phyloP scores from a whole-genome alignment of 2,329 filamentous ascomycete genomes.

The Aspergillus arachidicola region DNA sequence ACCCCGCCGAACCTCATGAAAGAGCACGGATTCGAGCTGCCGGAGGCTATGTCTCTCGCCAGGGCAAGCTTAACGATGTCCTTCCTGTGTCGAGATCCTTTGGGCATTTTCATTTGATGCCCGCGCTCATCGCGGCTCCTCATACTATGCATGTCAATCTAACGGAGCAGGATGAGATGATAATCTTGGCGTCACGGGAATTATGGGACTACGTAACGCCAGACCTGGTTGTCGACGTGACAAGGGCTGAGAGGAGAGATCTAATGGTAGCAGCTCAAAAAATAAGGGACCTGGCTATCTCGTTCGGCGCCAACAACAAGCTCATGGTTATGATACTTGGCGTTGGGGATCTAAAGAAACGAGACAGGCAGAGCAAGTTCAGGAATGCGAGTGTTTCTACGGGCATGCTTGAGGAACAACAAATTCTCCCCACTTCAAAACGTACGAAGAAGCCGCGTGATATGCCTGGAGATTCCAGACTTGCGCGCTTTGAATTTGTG shows the following conservation, averaged over 20 bases:
- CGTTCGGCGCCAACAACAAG: slow-evolving; percentile 90
- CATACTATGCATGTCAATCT: slow-evolving; percentile 77
- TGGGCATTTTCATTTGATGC: slow-evolving; percentile 90
- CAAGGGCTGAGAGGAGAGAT: slow-evolving; percentile 80
- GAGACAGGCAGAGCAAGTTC: slow-evolving; percentile 69
- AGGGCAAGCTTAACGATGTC: slow-evolving; percentile 88
- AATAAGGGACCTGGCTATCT: slow-evolving; percentile 89
- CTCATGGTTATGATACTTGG: slow-evolving; percentile 99
- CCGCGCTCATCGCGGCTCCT: slow-evolving; percentile 88
- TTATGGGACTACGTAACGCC: slow-evolving; percentile 94
- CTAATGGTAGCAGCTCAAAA: slow-evolving; percentile 95
- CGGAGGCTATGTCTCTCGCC: slow-evolving; percentile 92
- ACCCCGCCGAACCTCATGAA: slow-evolving; percentile 83
- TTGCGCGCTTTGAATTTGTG: slow-evolving; percentile 87
- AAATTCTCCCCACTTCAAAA: slow-evolving; percentile 64
- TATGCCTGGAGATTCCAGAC: slow-evolving; percentile 75
- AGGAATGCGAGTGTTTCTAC: slow-evolving; percentile 84
- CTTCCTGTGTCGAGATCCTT: slow-evolving; percentile 93
- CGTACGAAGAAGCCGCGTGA: slow-evolving; percentile 64
- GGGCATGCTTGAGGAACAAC: slow-evolving; percentile 65
- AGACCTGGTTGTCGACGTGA: slow-evolving; percentile 88
- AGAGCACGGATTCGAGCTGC: slow-evolving; percentile 89
- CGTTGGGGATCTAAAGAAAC: slow-evolving; percentile 84
- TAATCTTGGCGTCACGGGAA: slow-evolving; percentile 86
- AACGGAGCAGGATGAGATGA: slow-evolving; percentile 88